Base-by-base conservation (phyloP, 148 eudicot genomes). In the Tetragonia tetragonoides region DNA sequence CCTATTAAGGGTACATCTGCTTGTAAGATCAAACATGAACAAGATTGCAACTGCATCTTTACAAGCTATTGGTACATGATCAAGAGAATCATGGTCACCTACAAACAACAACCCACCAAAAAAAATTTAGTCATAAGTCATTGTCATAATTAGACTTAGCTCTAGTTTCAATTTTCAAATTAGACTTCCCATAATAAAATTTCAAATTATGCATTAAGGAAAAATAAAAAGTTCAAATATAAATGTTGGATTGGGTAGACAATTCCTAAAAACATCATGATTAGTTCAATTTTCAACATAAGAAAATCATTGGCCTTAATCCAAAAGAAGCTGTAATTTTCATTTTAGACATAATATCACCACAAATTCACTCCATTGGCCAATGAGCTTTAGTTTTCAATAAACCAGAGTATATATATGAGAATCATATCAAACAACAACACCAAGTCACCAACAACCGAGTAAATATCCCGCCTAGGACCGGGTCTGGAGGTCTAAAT, bases 11-110 rank as follows among this genome's bases (percentile, higher is more conserved):
- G 97, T 92, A 80, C 92, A 88, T 8, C 97, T 77, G 68, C 93
- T 92, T 17, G 97, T 92, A 68, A 92, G 93, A 92, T 91, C 97
- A 78, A 91, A 91, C 97, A 91, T 91, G 77, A 91, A 82, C 84
- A 91, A 87, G 21, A 91, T 87, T 68, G 97, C 97, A 73, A 86
- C 92, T 49, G 97, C 86, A 74, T 92, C 93, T 81, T 92, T 92
- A 83, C 97, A 90, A 79, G 97, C 97, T 62, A 90, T 82, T 74
- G 97, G 97, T 49, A 92, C 88, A 75, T 92, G 97, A 82, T 86
- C 89, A 12, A 77, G 40, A 39, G 93, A 92, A 38, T 72, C 80
- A 51, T 64, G 75, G 65, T 88, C 93, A 70, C 97, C 97, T 92
- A 51, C 68, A 83, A 44, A 54, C 6, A 77, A 28, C 24, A 41